Evolutionary conservation across 331 rosid genomes (phyloP).

Genomic region (Dryas integrifolia): DNA sequence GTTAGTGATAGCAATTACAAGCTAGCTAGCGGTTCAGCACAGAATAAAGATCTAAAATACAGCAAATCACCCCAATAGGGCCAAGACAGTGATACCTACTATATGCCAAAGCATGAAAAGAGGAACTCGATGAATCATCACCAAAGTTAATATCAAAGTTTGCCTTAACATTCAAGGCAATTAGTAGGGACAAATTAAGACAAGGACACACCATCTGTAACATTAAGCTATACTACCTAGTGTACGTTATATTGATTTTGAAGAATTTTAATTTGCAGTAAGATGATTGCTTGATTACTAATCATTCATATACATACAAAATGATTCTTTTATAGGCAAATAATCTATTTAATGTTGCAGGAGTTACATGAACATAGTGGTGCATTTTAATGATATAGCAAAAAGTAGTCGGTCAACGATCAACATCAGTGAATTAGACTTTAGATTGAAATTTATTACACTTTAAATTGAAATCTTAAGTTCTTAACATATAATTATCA

Average conservation of each 20-base stretch:
- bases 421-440: not conserved
- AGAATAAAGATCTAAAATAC: not conserved
- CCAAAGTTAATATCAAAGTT: not conserved
- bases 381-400: too few relatives aligned
- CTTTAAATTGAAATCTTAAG: too few relatives aligned
- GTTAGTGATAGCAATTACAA: not conserved
- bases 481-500: too few relatives aligned
- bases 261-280: not conserved
- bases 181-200: not conserved
- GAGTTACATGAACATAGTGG: too few relatives aligned
- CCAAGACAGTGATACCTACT: constrained; percentile 6
- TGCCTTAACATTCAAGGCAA: constrained; percentile 10
- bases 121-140: constrained; percentile 6
- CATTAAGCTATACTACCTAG: too few relatives aligned
- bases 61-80: constrained; percentile 5
- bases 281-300: too few relatives aligned
- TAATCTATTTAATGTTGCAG: too few relatives aligned
- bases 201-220: constrained; percentile 5
- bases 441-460: too few relatives aligned
- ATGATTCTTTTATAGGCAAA: too few relatives aligned
- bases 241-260: not conserved
- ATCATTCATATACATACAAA: too few relatives aligned
- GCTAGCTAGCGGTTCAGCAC: not conserved
- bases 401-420: too few relatives aligned
- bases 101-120: constrained; percentile 3